phyloP scores from a whole-genome alignment of 768 basidiomycete species.

The Macrolepiota albuminosa region DNA sequence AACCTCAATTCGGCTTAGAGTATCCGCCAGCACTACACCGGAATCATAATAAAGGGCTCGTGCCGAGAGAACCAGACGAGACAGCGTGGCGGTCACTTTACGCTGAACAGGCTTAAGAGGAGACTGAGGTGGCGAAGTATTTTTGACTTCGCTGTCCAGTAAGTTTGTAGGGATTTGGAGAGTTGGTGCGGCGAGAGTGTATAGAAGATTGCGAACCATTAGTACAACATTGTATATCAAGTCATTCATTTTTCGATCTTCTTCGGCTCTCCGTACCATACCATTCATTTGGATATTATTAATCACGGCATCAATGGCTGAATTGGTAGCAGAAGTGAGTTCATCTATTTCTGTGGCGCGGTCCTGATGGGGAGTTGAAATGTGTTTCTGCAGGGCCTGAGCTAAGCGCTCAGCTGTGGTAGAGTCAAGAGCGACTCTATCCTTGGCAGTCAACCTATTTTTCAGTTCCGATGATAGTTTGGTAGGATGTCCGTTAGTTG shows the following conservation, averaged over 20 bases:
- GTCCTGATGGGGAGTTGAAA: constrained; percentile 55
- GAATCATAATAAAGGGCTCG: constrained; percentile 85
- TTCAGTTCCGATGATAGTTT: constrained; percentile 3
- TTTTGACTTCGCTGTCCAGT: constrained; percentile 45
- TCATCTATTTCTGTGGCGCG: constrained; percentile 39
- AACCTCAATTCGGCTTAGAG: constrained; percentile 64
- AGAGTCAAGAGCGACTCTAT: constrained; percentile 35
- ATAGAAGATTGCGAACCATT: constrained; percentile 77
- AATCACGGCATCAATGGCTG: constrained; percentile 59
- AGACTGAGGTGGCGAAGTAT: constrained; percentile 43
- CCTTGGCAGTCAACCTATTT: constrained; percentile 13
- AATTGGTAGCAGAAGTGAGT: constrained; percentile 52
- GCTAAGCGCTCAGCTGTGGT: constrained; percentile 69
- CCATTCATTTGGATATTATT: constrained; percentile 50
- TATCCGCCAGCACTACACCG: constrained; percentile 55
- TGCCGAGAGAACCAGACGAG: constrained; percentile 85
- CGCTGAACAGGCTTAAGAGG: constrained; percentile 76
- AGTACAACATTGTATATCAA: constrained; percentile 60
- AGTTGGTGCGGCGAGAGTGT: constrained; percentile 53
- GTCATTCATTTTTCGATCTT: constrained; percentile 55
- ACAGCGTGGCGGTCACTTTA: constrained; percentile 85
- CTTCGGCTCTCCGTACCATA: constrained; percentile 43
- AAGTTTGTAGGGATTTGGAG: constrained; percentile 57
- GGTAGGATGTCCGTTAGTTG: constrained; percentile 22
- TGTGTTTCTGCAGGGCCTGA: constrained; percentile 54